phyloP scores from a whole-genome alignment of 495 filamentous ascomycete species.

The Xylaria palmicola region DNA sequence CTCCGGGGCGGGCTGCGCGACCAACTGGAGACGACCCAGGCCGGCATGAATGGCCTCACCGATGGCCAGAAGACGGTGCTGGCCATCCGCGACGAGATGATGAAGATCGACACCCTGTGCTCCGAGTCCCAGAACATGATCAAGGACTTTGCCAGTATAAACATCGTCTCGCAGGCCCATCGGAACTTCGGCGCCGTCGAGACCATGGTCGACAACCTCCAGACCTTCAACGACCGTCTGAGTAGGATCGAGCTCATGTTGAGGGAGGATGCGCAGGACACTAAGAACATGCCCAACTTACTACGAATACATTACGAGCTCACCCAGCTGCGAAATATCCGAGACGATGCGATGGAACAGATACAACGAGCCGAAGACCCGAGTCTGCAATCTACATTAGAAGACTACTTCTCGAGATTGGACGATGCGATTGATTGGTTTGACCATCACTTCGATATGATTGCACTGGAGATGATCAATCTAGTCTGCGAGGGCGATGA shows the following conservation, averaged over 20 bases:
- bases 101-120: conserved; percentile 97
- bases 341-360: conserved; percentile 95
- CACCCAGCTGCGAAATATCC: conserved; percentile 85
- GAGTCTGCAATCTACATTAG: conserved; percentile 73
- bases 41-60: conserved; percentile 79
- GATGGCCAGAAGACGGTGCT: conserved; percentile 87
- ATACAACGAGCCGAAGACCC: conserved; percentile 71
- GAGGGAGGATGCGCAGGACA: conserved; percentile 75
- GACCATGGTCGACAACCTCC: conserved; percentile 85
- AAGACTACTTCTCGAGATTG: conserved; percentile 84
- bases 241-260: conserved; percentile 72
- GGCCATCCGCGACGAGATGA: conserved; percentile 93
- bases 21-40: conserved; percentile 88
- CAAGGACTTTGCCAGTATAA: conserved; percentile 94
- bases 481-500: conserved; percentile 80
- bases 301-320: conserved; percentile 86
- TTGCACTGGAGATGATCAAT: conserved; percentile 86
- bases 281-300: conserved; percentile 88
- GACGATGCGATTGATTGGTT: conserved; percentile 90
- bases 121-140: conserved; percentile 96
- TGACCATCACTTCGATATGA: conserved; percentile 86
- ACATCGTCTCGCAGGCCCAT: conserved; percentile 88
- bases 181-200: conserved; percentile 90
- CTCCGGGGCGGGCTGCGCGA: conserved; percentile 83
- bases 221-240: conserved; percentile 77